Conservation (phyloP, 371 early-diverging fungal genomes). For the Dichotomocladium elegans region DNA sequence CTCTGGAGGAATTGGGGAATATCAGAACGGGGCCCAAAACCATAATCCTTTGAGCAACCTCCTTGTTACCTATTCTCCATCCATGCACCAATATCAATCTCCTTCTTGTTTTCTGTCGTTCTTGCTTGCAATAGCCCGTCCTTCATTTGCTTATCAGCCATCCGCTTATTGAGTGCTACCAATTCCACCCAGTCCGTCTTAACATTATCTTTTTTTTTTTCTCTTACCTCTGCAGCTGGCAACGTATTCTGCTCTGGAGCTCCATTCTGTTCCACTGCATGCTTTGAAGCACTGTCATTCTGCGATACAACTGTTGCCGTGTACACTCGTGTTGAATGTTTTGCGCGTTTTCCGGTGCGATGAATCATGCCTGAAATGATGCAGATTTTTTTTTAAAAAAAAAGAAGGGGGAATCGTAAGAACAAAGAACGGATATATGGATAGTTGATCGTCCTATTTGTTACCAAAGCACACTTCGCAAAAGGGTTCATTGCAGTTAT, state of each 20-base stretch:
- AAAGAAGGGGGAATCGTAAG: neutral
- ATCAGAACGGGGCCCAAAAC: too few species aligned
- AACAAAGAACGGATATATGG: neutral
- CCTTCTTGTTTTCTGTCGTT: slow-evolving; percentile 3
- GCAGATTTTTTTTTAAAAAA: neutral
- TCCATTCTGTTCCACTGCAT: slow-evolving; percentile 8
- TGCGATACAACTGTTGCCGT: neutral
- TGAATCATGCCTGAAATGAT: slow-evolving; percentile 65
- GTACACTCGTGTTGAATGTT: slow-evolving; percentile 50
- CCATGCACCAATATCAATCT: slow-evolving; percentile 63
- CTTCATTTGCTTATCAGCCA: neutral
- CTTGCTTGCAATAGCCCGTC: neutral
- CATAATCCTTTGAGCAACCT: too few species aligned
- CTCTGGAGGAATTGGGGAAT: too few species aligned
- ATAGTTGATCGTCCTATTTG: too few species aligned
- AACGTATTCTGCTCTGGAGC: too few species aligned
- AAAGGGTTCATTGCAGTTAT: slow-evolving; percentile 78
- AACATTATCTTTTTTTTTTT: too few species aligned
- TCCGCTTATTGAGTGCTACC: too few species aligned
- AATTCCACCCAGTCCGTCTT: too few species aligned
- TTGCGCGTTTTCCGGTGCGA: slow-evolving; percentile 77
- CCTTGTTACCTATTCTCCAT: slow-evolving; percentile 61
- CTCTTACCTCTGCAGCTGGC: too few species aligned
- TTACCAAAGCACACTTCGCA: slow-evolving; percentile 87
- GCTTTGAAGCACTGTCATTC: neutral